phyloP scores from a whole-genome alignment of 495 filamentous ascomycete species.

The Podospora australis region DNA sequence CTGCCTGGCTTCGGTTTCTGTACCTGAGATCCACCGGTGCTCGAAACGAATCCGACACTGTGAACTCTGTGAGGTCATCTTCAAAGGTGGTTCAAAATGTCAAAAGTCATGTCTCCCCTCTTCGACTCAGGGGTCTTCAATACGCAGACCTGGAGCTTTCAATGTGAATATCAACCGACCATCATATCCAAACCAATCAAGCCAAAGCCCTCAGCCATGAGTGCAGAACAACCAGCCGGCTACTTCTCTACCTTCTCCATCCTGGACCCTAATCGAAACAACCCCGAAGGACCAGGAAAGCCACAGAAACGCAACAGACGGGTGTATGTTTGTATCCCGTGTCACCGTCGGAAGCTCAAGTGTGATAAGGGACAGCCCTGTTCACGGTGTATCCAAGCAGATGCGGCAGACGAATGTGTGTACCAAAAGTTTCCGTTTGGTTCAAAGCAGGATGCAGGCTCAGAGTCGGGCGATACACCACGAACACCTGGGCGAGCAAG shows the following conservation, averaged over 20 bases:
- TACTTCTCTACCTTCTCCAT: conserved; percentile 26
- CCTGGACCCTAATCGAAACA: conserved; percentile 16
- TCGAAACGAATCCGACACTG: no score
- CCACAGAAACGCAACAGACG: conserved; percentile 22
- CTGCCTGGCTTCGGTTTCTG: background rate
- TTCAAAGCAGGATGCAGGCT: conserved; percentile 4
- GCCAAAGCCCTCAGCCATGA: conserved; percentile 8
- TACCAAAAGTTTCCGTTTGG: conserved; percentile 18
- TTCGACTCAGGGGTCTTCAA: background rate
- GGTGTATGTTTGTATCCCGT: conserved; percentile 26
- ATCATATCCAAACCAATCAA: background rate
- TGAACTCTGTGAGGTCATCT: no score
- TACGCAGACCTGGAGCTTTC: background rate
- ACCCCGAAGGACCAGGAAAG: conserved; percentile 14
- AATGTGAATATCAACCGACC: background rate
- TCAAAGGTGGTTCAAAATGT: no score
- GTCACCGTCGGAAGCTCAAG: conserved; percentile 24
- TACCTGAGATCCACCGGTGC: no score
- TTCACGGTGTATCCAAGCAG: conserved; percentile 19
- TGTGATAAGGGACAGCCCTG: conserved; percentile 25
- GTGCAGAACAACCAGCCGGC: conserved; percentile 19
- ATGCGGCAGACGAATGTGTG: conserved; percentile 17
- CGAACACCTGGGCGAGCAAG: conserved; percentile 1
- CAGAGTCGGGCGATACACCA: conserved; percentile 7
- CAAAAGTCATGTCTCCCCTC: background rate